Percentiles rank a stretch among this genome's conserved stretches.
Conservation (phyloP, 176 grass and related monocot genomes). For the Thinopyrum elongatum region DNA sequence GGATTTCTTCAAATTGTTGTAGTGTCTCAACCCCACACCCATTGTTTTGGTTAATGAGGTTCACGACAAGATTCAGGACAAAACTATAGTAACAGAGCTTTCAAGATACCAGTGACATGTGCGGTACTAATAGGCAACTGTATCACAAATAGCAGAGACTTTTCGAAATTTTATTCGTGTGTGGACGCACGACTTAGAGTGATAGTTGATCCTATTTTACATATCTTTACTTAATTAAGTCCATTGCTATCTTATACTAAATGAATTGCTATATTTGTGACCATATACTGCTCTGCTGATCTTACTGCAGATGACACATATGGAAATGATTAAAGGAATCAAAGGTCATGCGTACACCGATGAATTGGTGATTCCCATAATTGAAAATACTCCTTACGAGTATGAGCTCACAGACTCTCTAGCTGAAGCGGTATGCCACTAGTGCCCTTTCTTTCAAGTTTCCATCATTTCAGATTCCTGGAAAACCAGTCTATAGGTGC, state of each 20-base stretch:
- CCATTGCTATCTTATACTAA: background rate
- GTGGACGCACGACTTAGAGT: background rate
- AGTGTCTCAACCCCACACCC: background rate
- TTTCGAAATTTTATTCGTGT: background rate
- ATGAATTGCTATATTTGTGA: conserved; percentile 14
- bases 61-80: background rate
- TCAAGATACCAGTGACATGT: background rate
- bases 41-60: background rate
- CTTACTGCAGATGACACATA: conserved; percentile 78
- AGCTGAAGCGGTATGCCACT: conserved; percentile 63
- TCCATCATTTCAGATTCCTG: conserved; percentile 19
- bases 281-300: conserved; percentile 8
- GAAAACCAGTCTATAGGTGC: background rate
- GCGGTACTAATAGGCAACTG: background rate
- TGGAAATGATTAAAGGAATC: conserved; percentile 99
- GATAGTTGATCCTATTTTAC: background rate
- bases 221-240: background rate
- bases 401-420: conserved; percentile 91
- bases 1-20: too few species aligned
- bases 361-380: conserved; percentile 92
- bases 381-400: conserved; percentile 92
- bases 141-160: background rate
- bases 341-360: conserved; percentile 90
- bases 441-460: conserved; percentile 9
- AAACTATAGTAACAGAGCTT: background rate